Percentiles rank a stretch among this genome's conserved stretches.
These are phyloP conservation scores for Aspergillus aculeatus DNA, from an alignment of 2,329 filamentous ascomycete species.

Conservation along the genomic window DNA sequence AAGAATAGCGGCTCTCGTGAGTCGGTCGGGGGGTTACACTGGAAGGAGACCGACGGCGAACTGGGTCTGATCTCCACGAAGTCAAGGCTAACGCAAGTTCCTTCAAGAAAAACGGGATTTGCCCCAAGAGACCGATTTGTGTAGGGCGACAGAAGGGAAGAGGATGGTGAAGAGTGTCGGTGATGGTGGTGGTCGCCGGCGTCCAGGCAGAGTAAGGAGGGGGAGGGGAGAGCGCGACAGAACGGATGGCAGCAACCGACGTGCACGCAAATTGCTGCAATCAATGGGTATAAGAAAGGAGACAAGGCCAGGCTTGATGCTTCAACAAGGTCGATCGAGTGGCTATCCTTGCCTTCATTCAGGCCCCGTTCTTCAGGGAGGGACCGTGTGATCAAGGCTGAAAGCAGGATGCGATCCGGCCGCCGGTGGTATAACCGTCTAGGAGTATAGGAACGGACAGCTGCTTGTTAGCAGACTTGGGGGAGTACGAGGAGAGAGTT, in stretches of 20 bases:
- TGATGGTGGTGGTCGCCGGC: neutral
- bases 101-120: neutral
- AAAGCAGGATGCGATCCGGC: neutral
- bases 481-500: neutral
- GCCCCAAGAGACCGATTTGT: neutral
- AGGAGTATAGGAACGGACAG: neutral
- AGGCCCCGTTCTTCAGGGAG: neutral
- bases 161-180: neutral
- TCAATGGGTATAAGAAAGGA: neutral
- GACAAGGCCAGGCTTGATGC: neutral
- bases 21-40: constrained; percentile 25
- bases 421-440: neutral
- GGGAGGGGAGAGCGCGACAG: constrained; percentile 2
- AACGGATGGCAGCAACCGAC: neutral
- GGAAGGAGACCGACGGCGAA: constrained; percentile 11
- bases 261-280: neutral
- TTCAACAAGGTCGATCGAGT: neutral
- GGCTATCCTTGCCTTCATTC: neutral
- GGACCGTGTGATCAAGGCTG: neutral
- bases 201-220: constrained; percentile 1
- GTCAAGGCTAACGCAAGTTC: neutral
- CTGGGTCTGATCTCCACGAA: neutral
- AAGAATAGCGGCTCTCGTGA: constrained; percentile 22
- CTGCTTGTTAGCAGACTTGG: neutral
- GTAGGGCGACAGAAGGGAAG: constrained; percentile 1